Evolutionary conservation across 352 stramenopile genomes (phyloP).

Genomic region (Phytophthora brassicae): DNA sequence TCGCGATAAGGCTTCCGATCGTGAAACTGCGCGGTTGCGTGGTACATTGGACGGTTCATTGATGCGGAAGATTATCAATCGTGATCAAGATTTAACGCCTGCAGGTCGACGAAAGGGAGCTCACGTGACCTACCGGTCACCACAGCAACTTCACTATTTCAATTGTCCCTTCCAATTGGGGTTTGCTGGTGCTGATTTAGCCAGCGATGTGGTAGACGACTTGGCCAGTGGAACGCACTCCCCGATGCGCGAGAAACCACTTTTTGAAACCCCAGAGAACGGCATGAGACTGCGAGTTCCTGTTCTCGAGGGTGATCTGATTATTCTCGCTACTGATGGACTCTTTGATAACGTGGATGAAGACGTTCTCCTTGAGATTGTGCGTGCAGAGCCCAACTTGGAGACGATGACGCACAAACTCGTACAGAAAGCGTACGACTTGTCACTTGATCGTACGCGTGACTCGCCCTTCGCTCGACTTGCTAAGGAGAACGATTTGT

Average conservation of each 20-base stretch:
- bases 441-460: slow-evolving; percentile 87
- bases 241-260: slow-evolving; percentile 66
- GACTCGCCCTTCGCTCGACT: slow-evolving; percentile 97
- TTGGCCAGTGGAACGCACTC: slow-evolving; percentile 43
- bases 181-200: slow-evolving; percentile 53
- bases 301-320: slow-evolving; percentile 93
- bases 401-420: slow-evolving; percentile 78
- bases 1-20: slow-evolving; percentile 73
- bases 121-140: slow-evolving; percentile 91
- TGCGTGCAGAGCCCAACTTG: slow-evolving; percentile 60
- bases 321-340: slow-evolving; percentile 96
- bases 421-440: slow-evolving; percentile 87
- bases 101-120: slow-evolving; percentile 73
- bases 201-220: slow-evolving; percentile 52
- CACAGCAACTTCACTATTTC: slow-evolving; percentile 97
- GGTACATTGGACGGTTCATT: slow-evolving; percentile 78
- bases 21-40: slow-evolving; percentile 57
- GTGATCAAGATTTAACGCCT: slow-evolving; percentile 62
- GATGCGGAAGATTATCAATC: slow-evolving; percentile 68
- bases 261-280: slow-evolving; percentile 92
- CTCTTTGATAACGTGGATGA: slow-evolving; percentile 97
- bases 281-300: slow-evolving; percentile 93
- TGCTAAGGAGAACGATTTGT: slow-evolving; percentile 98
- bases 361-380: slow-evolving; percentile 73
- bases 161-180: slow-evolving; percentile 96